These are phyloP conservation scores for Coprinopsis cinerea DNA, from an alignment of 768 basidiomycete species.

Conservation along the genomic window DNA sequence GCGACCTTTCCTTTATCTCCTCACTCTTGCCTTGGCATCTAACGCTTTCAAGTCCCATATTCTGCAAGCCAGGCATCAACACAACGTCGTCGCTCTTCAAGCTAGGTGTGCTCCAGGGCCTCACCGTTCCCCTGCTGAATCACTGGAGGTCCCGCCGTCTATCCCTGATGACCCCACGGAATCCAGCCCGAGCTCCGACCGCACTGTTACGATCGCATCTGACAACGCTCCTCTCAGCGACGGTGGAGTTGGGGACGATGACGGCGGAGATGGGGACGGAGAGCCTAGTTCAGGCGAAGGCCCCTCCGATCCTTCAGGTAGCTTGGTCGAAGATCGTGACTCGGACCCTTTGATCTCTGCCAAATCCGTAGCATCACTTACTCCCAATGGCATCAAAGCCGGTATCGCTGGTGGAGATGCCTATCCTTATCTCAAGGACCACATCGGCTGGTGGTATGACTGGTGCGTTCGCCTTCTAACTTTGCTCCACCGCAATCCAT, in stretches of 20 bases:
- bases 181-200: neutral
- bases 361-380: conserved; percentile 18
- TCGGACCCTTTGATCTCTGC: conserved; percentile 7
- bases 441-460: conserved; percentile 48
- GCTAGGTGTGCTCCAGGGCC: neutral
- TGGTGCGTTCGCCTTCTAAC: conserved; percentile 24
- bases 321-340: conserved; percentile 5
- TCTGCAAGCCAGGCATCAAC: neutral
- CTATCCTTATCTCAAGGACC: conserved; percentile 30
- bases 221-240: too few relatives aligned
- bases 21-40: conserved; percentile 8
- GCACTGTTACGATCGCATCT: neutral
- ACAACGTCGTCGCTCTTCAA: neutral
- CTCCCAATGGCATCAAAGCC: conserved; percentile 40
- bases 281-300: neutral
- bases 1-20: conserved; percentile 3
- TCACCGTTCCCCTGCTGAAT: neutral
- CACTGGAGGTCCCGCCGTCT: neutral
- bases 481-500: neutral
- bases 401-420: conserved; percentile 43
- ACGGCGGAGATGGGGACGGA: neutral
- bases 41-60: conserved; percentile 3
- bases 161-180: neutral
- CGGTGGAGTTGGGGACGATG: neutral
- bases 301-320: conserved; percentile 2